A percentile compares a stretch with the other conserved stretches of the same genome.
Conservation (phyloP, 345 rosid species). For the Mangifera indica region DNA sequence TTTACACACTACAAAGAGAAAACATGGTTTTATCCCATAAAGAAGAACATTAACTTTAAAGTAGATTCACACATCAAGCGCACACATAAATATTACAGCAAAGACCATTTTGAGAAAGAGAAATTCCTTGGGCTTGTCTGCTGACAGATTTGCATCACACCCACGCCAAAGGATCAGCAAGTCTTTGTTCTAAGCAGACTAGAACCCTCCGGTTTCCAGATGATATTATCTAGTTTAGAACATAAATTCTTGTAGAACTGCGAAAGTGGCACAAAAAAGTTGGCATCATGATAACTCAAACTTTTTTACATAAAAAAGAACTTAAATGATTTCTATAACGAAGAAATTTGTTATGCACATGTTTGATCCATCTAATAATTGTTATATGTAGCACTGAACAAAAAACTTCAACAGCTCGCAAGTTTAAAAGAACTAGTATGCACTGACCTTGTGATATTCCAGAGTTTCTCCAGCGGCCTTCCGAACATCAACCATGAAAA, state of each 20-base stretch:
- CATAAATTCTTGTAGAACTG: slow-evolving; percentile 87
- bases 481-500: slow-evolving; percentile 88
- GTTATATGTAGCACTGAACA: neutral
- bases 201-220: slow-evolving; percentile 70
- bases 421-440: neutral
- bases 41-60: neutral
- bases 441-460: slow-evolving; percentile 81
- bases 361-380: neutral
- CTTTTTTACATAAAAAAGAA: neutral
- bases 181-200: slow-evolving; percentile 44
- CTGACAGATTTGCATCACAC: slow-evolving; percentile 30
- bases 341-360: neutral
- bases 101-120: neutral
- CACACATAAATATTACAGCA: neutral
- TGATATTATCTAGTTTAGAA: slow-evolving; percentile 62
- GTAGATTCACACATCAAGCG: neutral
- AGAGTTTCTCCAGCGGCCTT: slow-evolving; percentile 92
- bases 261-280: slow-evolving; percentile 8
- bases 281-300: neutral
- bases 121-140: neutral
- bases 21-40: neutral
- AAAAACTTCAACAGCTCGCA: neutral
- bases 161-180: slow-evolving; percentile 41
- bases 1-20: neutral
- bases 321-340: neutral